Evolutionary conservation across 2,329 filamentous ascomycete genomes (phyloP), one percentile per base, ranked within the genome.

Genomic region (Monosporascus sp.): DNA sequence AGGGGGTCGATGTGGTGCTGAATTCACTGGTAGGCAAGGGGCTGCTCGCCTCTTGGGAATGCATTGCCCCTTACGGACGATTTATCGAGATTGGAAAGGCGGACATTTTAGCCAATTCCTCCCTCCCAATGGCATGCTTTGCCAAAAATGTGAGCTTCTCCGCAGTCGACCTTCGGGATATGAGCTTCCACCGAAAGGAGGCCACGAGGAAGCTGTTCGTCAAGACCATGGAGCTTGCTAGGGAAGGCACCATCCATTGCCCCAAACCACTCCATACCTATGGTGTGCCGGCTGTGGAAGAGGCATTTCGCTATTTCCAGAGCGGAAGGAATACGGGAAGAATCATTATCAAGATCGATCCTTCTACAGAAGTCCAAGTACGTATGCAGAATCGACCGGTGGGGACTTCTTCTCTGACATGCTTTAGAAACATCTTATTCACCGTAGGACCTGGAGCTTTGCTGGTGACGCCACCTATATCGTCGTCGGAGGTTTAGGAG

Each of bases 21-120:
- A 75, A 74, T 58, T 69, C 69, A 0, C 58, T 74, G 0, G 63
- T 72, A 0, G 71, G 71, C 0, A 68, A 74, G 5, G 52, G 65
- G 0, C 62, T 77, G 0, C 69, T 67, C 4, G 65, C 69, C 1
- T 67, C 68, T 0, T 77, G 70, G 72, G 57, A 68, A 2, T 75
- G 72, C 43, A 59, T 79, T 3, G 72, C 75, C 1, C 56, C 64
- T 1, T 73, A 70, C 47, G 75, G 73, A 0, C 65, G 63, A 2
- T 72, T 78, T 57, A 50, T 76, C 0, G 73, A 77, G 49, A 70
- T 76, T 22, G 72, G 71, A 3, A 73, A 71, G 55, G 60, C 65
- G 3, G 71, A 75, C 41, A 45, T 45, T 3, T 26, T 26, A 2
- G n/a, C 41, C 5, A 45, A 45, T 45, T 45, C 41, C 3, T 3